Evolutionary conservation across 208 protist genomes (phyloP), one percentile per base, ranked within the genome.

Genomic region (Tritrichomonas foetus): DNA sequence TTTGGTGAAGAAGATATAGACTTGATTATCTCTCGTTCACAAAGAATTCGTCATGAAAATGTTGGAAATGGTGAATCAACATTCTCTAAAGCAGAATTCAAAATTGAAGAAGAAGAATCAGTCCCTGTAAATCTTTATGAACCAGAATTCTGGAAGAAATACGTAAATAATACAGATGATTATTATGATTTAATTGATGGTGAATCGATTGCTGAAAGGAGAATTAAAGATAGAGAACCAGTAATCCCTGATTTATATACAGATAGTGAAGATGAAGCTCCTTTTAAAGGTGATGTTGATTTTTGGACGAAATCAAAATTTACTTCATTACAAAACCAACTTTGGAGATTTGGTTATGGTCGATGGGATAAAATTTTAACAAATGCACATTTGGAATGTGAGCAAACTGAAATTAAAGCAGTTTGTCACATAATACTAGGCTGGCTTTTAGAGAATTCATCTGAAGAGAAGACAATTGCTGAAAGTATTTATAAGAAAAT

Each of bases 1-100:
- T 80, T 93, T n/a, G 22, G 39, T 3, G 92, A 66, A 72, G 61
- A 66, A 93, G 92, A 93, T 53, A 93, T 93, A 33, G 92, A 93
- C 25, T 36, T 27, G 25, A 80, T 93, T 53, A 84, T 84, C n/a
- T 84, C 74, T n/a, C 20, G 36, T 47, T 84, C 74, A 39, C 20
- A 49, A 44, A 2, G 11, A 27, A 84, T 84, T 30, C 36, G n/a
- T 9, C 74, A 84, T 44, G 74, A 84, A 39, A 44, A 33, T 3
- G 33, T 47, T 9, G 47, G 9, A 30, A n/a, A 8, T 53, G 74
- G 36, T 53, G 74, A n/a, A 49, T 84, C 74, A 3, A 84, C 36
- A n/a, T 84, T 84, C 25, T 53, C 41, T 11, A 84, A 53, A 11
- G 44, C 74, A 3, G 41, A 47, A 53, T 84, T 84, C 44, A n/a